Evolutionary conservation across 2,329 filamentous ascomycete genomes (phyloP).

Genomic region (Dichotomopilus funicola): DNA sequence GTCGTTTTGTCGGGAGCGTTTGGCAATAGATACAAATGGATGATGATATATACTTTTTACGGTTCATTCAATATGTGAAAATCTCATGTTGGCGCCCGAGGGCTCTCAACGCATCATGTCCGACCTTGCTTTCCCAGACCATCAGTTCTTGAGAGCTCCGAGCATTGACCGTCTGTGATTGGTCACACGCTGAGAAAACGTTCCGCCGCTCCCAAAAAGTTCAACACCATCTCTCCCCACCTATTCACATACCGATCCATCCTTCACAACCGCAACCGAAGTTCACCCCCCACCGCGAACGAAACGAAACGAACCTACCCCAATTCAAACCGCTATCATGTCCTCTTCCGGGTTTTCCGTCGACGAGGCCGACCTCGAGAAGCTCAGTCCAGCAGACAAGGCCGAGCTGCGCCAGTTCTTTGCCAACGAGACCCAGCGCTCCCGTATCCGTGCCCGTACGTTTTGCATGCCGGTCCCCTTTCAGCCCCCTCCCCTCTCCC

Average conservation of each 20-base stretch:
- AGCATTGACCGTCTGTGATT: slow-evolving; percentile 6
- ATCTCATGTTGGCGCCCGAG: no score
- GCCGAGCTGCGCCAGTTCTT: slow-evolving; percentile 82
- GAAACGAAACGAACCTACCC: not conserved
- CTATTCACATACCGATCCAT: not conserved
- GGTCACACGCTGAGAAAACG: slow-evolving; percentile 11
- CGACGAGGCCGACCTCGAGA: slow-evolving; percentile 58
- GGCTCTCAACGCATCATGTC: no score
- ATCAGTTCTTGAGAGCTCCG: not conserved
- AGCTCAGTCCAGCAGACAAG: slow-evolving; percentile 76
- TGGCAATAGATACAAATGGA: no score
- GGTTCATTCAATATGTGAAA: no score
- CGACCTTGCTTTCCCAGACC: no score
- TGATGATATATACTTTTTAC: no score
- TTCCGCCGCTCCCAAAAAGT: slow-evolving; percentile 9
- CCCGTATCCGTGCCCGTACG: slow-evolving; percentile 57
- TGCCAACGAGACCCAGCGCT: slow-evolving; percentile 76
- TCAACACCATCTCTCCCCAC: not conserved
- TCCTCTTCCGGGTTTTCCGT: slow-evolving; percentile 23
- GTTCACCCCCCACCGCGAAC: not conserved
- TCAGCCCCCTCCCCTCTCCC: not conserved
- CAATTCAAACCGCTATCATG: slow-evolving; percentile 10
- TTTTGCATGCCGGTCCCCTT: slow-evolving; percentile 16
- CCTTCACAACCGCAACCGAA: not conserved
- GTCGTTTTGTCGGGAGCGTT: no score